Conservation (phyloP, 179 eudicot genomes). For the Pouteria campechiana region DNA sequence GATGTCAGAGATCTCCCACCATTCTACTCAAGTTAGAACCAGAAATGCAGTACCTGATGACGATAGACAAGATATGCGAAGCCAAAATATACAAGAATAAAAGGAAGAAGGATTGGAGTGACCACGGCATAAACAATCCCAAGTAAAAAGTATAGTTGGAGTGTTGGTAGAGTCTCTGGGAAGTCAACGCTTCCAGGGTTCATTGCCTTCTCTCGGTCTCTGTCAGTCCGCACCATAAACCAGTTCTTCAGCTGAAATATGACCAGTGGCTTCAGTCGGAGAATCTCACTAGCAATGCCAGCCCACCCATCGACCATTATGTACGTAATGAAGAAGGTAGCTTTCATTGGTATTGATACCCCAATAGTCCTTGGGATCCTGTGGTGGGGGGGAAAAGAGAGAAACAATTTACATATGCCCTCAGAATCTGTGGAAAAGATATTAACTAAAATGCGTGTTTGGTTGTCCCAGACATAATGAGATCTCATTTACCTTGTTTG, state of each 20-base stretch:
- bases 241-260: constrained; percentile 78
- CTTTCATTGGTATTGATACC: constrained; percentile 92
- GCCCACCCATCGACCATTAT: constrained; percentile 99
- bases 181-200: constrained; percentile 73
- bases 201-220: constrained; percentile 87
- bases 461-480: not conserved
- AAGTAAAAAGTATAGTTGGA: constrained; percentile 82
- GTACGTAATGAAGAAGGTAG: constrained; percentile 91
- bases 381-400: constrained; percentile 7
- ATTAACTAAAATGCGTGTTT: not conserved
- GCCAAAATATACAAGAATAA: constrained; percentile 74
- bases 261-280: constrained; percentile 70
- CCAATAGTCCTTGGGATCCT: constrained; percentile 89
- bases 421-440: not conserved
- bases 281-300: constrained; percentile 83
- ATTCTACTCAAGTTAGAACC: constrained; percentile 4
- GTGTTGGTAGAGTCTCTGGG: constrained; percentile 51
- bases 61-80: constrained; percentile 87
- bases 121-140: constrained; percentile 91
- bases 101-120: constrained; percentile 86
- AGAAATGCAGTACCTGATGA: constrained; percentile 52
- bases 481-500: not conserved
- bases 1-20: too few species aligned
- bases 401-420: not conserved
- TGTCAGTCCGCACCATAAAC: constrained; percentile 83